A percentile compares a stretch with the other conserved stretches of the same genome.
These are phyloP conservation scores for Lagenidium sp. DNA, from an alignment of 352 stramenopile genomes.

Conservation along the genomic window DNA sequence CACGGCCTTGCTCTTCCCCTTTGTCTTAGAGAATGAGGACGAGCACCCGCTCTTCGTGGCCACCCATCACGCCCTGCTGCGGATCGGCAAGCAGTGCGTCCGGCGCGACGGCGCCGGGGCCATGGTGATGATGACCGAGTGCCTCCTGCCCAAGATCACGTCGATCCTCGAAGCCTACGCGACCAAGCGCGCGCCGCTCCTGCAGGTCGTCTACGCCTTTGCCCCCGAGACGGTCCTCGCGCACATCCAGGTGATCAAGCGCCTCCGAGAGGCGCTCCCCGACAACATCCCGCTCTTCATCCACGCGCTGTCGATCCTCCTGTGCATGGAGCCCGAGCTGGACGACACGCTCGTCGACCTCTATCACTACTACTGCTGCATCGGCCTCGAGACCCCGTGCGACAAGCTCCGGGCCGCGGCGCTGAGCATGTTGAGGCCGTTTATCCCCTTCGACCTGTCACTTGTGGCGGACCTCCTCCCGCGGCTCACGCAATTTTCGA, in stretches of 20 bases:
- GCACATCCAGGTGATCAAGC: constrained; percentile 72
- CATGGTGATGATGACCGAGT: constrained; percentile 45
- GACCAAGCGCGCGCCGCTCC: constrained; percentile 38
- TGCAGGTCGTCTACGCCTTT: constrained; percentile 58
- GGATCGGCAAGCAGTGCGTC: constrained; percentile 33
- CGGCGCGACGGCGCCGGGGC: constrained; percentile 31
- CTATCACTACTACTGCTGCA: constrained; percentile 86
- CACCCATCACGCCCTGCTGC: constrained; percentile 20
- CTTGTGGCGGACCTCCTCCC: constrained; percentile 52
- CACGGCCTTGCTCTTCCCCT: constrained; percentile 32
- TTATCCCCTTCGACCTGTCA: constrained; percentile 30
- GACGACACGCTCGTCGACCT: constrained; percentile 70
- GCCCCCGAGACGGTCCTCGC: constrained; percentile 33
- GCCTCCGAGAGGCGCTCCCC: constrained; percentile 47
- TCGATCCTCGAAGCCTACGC: constrained; percentile 14
- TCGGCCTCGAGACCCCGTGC: constrained; percentile 58
- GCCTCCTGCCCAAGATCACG: constrained; percentile 35
- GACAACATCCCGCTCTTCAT: constrained; percentile 71
- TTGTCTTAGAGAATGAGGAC: constrained; percentile 42
- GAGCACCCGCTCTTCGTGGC: constrained; percentile 30
- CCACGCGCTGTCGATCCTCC: constrained; percentile 52
- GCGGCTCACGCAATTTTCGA: constrained; percentile 51
- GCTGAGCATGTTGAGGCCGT: constrained; percentile 64
- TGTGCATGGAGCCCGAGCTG: constrained; percentile 61
- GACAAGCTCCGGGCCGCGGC: constrained; percentile 72